phyloP scores from a whole-genome alignment of 2,329 filamentous ascomycete species.

The Tolypocladium guangdongense region DNA sequence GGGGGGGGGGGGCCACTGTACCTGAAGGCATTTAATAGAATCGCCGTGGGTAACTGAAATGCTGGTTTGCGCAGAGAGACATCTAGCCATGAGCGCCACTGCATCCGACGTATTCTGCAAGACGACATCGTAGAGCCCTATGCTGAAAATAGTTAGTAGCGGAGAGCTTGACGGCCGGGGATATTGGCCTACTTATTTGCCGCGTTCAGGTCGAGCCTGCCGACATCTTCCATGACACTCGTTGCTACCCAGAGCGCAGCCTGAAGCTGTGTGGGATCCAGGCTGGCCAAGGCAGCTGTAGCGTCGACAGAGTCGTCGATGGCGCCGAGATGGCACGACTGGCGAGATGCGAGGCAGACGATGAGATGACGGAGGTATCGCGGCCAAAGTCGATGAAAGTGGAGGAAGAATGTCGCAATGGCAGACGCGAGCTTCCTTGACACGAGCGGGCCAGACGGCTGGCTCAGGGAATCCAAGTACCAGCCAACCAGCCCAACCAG shows the following conservation, averaged over 20 bases:
- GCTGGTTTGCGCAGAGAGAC: conserved; percentile 19
- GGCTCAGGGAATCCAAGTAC: conserved; percentile 44
- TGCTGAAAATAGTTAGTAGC: conserved; percentile 13
- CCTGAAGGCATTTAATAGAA: conserved; percentile 51
- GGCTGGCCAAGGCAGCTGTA: conserved; percentile 33
- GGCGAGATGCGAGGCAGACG: conserved; percentile 37
- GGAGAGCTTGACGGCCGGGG: not conserved
- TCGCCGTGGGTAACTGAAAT: conserved; percentile 35
- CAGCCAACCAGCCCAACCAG: conserved; percentile 51
- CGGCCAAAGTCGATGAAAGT: conserved; percentile 58
- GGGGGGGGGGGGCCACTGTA: conserved; percentile 13
- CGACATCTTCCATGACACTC: conserved; percentile 23
- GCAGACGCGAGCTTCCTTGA: conserved; percentile 68
- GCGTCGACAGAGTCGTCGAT: conserved; percentile 25
- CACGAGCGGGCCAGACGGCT: conserved; percentile 47
- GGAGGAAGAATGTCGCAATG: conserved; percentile 63
- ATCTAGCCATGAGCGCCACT: conserved; percentile 26
- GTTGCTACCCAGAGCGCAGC: conserved; percentile 52
- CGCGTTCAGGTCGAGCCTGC: conserved; percentile 52
- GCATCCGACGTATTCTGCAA: conserved; percentile 29
- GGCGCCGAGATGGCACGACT: conserved; percentile 10
- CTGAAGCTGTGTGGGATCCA: conserved; percentile 36
- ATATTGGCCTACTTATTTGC: conserved; percentile 37
- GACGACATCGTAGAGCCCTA: conserved; percentile 27
- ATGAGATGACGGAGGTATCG: conserved; percentile 50